phyloP scores from a whole-genome alignment of 1,139 yeast genomes.

The Hyphopichia fennica region DNA sequence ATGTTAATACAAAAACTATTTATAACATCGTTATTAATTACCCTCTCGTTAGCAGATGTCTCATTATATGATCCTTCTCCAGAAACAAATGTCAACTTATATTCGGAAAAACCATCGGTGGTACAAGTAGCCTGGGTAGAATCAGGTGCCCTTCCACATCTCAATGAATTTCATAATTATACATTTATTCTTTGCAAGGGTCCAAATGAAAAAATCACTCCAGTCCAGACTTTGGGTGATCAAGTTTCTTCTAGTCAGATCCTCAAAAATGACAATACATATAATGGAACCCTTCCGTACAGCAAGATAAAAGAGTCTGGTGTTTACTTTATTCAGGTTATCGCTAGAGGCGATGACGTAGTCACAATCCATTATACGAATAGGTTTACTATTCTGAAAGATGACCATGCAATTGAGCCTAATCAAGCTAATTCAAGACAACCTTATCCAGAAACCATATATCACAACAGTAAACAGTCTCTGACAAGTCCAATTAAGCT shows the following conservation, averaged over 20 bases:
- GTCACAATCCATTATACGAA: constrained; percentile 6
- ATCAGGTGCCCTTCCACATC: background rate
- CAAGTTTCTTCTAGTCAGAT: background rate
- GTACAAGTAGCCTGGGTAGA: constrained; percentile 2
- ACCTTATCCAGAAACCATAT: background rate
- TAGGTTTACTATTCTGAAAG: background rate
- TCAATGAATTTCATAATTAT: constrained; percentile 3
- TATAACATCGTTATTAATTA: too few species aligned
- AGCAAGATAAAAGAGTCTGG: background rate
- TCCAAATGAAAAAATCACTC: constrained; percentile 3
- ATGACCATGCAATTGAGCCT: background rate
- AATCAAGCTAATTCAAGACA: background rate
- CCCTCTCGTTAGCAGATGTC: background rate
- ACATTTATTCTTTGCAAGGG: constrained; percentile 8
- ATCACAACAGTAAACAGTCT: background rate
- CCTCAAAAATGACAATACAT: background rate
- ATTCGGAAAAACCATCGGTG: background rate
- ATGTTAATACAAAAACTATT: too few species aligned
- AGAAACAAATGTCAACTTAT: background rate
- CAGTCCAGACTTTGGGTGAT: constrained; percentile 1
- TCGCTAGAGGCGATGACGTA: constrained; percentile 1
- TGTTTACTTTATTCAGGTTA: constrained; percentile 5
- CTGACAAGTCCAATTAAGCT: background rate
- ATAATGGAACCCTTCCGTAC: background rate
- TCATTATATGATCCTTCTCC: background rate